Percentiles rank a stretch among this genome's conserved stretches.
Evolutionary conservation across 1,284 basidiomycete genomes (phyloP).

Genomic region (Malassezia vespertilionis): DNA sequence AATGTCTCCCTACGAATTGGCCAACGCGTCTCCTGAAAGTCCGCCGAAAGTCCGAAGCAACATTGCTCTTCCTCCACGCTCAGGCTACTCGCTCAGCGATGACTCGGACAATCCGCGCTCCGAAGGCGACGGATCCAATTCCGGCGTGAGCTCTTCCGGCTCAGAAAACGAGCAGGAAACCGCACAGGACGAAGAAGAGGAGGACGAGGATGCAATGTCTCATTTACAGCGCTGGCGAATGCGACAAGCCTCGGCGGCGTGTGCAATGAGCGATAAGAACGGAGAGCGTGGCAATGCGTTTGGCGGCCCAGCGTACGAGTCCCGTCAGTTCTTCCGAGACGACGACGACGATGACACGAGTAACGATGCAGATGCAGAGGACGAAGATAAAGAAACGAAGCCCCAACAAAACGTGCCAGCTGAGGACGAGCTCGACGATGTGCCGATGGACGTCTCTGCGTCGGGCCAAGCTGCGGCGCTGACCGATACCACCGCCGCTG

Average conservation of each 20-base stretch:
- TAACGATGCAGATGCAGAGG: slow-evolving; percentile 18
- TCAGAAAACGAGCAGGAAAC: slow-evolving; percentile 25
- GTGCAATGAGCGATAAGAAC: background rate
- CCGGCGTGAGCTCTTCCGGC: slow-evolving; percentile 32
- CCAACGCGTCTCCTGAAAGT: slow-evolving; percentile 20
- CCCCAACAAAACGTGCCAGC: slow-evolving; percentile 1
- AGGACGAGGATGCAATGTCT: slow-evolving; percentile 8
- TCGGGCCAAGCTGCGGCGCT: background rate
- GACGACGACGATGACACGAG: slow-evolving; percentile 9
- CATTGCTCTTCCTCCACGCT: slow-evolving; percentile 45
- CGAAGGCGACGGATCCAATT: slow-evolving; percentile 38
- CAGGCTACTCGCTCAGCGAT: slow-evolving; percentile 45
- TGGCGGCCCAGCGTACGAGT: too few species aligned
- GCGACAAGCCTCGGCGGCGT: too few species aligned
- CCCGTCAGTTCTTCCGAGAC: background rate
- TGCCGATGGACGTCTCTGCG: background rate
- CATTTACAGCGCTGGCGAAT: slow-evolving; percentile 1
- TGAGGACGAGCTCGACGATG: slow-evolving; percentile 20
- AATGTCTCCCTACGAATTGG: background rate
- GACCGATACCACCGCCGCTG: background rate
- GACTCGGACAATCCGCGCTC: slow-evolving; percentile 46
- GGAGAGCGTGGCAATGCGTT: background rate
- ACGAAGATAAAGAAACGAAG: slow-evolving; percentile 4
- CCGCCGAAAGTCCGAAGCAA: slow-evolving; percentile 45
- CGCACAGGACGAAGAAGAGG: slow-evolving; percentile 29